A percentile compares a stretch with the other conserved stretches of the same genome.
These are phyloP conservation scores for Coemansia sp. DNA, from an alignment of 192 early-diverging fungal species.

Conservation along the genomic window DNA sequence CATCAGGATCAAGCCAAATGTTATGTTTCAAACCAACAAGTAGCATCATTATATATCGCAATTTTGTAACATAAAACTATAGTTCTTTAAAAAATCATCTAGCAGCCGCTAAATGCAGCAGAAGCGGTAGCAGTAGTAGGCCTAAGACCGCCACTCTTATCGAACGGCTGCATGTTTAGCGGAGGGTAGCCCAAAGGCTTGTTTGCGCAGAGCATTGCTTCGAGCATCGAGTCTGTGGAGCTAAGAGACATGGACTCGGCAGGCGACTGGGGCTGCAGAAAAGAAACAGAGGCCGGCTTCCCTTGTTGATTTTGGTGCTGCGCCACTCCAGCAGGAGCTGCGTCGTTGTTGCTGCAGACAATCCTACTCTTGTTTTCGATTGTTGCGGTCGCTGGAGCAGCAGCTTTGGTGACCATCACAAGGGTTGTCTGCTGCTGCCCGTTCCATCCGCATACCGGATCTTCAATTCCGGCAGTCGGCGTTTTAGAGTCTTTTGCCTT, in stretches of 20 bases:
- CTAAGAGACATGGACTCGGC: conserved; percentile 20
- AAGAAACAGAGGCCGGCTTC: neutral
- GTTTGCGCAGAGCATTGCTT: conserved; percentile 7
- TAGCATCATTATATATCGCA: no score
- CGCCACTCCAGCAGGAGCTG: conserved; percentile 16
- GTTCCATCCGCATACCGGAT: neutral
- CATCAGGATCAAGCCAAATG: no score
- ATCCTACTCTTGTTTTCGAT: neutral
- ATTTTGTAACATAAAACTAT: neutral
- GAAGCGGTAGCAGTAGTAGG: neutral
- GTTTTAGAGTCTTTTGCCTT: neutral
- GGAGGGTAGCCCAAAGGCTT: conserved; percentile 21
- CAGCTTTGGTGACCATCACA: neutral
- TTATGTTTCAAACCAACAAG: no score
- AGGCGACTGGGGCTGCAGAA: conserved; percentile 7
- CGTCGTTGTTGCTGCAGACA: neutral
- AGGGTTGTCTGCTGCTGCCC: conserved; percentile 7
- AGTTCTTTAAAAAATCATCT: no score
- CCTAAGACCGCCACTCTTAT: conserved; percentile 1
- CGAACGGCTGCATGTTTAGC: conserved; percentile 2
- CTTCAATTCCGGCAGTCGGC: conserved; percentile 5
- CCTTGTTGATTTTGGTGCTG: conserved; percentile 9
- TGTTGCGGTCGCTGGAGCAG: conserved; percentile 6
- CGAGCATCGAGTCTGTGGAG: conserved; percentile 23
- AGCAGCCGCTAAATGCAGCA: neutral